Evolutionary conservation across 495 filamentous ascomycete genomes (phyloP), one percentile per base, ranked within the genome.

Genomic region (Neurospora sp.): DNA sequence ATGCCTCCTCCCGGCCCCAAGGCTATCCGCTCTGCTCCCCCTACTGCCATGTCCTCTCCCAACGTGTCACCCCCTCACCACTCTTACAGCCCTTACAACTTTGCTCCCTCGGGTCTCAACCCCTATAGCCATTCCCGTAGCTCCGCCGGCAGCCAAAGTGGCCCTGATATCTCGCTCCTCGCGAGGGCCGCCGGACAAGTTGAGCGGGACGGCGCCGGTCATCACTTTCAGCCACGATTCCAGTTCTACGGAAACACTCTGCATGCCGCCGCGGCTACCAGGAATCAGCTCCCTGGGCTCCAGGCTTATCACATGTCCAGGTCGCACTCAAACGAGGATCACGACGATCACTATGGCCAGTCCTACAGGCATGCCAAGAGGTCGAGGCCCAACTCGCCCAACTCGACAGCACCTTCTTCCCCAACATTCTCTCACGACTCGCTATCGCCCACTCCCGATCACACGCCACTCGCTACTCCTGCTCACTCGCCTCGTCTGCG

Each of bases 381-480:
- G 66, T 97, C 94, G 72, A 86, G 96, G 72, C 96, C 96, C 44
- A 94, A 93, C 80, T 97, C 96, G 5, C 96, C 96, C 18, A 91
- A 93, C 81, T 97, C 94, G 48, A 98, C 96, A 4, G 95, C 94
- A 27, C 96, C 96, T 38, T 96, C 95, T 38, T 98, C 96, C 2
- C 96, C 96, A n/a, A 97, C 93, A 40, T 98, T 97, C 84, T 97
- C 96, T 7, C 93, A 97, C 82, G 95, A 96, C 84, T 97, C 94
- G 10, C 89, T 93, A 35, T 98, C 96, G 1, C 96, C 96, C 1
- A 99, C 96, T 3, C 96, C 96, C 3, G 96, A 98, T 78, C 94
- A 97, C 85, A 98, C 96, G 16, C 96, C 96, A 8, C 88, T 98
- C 59, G 96, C 94, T 39, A 99, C 96, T 2, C 96, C 96, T 0